A percentile compares a stretch with the other conserved stretches of the same genome.
phyloP scores from a whole-genome alignment of 805 yeast species.

The Lachancea fermentati region DNA sequence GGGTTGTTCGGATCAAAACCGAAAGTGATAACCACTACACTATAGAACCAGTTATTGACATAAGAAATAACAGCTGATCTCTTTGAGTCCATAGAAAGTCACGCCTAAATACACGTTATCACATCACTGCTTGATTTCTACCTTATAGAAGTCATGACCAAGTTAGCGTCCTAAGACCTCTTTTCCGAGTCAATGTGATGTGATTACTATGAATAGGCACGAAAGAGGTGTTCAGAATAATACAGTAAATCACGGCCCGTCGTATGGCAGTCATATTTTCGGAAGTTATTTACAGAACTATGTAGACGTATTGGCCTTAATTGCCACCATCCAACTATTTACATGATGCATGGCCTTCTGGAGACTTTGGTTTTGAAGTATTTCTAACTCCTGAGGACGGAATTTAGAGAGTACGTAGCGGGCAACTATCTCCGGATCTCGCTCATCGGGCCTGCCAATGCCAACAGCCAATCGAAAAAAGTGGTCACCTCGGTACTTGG shows the following conservation, averaged over 20 bases:
- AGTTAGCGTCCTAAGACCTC: no score
- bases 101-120: no score
- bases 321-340: constrained; percentile 16
- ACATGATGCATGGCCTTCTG: constrained; percentile 37
- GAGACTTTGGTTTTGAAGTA: constrained; percentile 37
- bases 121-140: background rate
- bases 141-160: no score
- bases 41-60: constrained; percentile 38
- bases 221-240: no score
- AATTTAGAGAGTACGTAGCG: constrained; percentile 60
- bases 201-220: no score
- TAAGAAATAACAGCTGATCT: no score
- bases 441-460: constrained; percentile 57
- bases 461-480: constrained; percentile 73
- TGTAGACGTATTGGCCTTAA: no score
- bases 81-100: no score
- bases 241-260: no score
- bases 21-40: constrained; percentile 59
- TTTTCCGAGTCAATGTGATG: no score
- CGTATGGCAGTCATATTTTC: no score
- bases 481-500: constrained; percentile 37
- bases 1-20: constrained; percentile 66
- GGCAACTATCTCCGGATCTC: constrained; percentile 43
- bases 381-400: constrained; percentile 38
- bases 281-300: no score